phyloP scores from a whole-genome alignment of 2,329 filamentous ascomycete genomes.

The Diaporthe humulicola region DNA sequence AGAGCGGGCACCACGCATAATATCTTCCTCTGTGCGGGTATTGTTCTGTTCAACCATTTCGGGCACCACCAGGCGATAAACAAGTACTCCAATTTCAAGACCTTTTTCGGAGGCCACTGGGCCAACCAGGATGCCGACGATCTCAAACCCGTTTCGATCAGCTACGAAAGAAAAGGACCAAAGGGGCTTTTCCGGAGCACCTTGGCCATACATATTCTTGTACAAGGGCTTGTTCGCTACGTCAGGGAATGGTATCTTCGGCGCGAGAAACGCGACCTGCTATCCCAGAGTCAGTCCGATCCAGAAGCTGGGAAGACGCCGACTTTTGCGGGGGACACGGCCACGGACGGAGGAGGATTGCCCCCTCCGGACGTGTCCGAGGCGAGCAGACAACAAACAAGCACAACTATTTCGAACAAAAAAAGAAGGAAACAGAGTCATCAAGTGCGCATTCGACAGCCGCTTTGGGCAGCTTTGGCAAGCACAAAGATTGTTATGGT shows the following conservation, averaged over 20 bases:
- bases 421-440: conserved; percentile 93
- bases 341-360: conserved; percentile 61
- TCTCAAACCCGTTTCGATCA: conserved; percentile 57
- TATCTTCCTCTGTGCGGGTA: conserved; percentile 77
- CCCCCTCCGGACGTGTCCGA: conserved; percentile 65
- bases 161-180: conserved; percentile 70
- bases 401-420: conserved; percentile 74
- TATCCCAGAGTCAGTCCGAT: conserved; percentile 65
- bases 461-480: conserved; percentile 92
- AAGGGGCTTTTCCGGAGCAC: conserved; percentile 78
- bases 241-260: conserved; percentile 77
- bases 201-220: conserved; percentile 80
- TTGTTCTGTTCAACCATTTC: conserved; percentile 72
- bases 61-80: conserved; percentile 58
- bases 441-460: conserved; percentile 90
- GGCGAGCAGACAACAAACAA: conserved; percentile 65
- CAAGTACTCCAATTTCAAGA: conserved; percentile 58
- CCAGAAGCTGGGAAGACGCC: conserved; percentile 71
- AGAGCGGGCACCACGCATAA: conserved; percentile 78
- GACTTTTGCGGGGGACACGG: conserved; percentile 51
- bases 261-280: conserved; percentile 68
- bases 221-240: conserved; percentile 79
- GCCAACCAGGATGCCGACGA: conserved; percentile 61
- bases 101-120: conserved; percentile 48
- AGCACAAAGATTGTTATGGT: conserved; percentile 97